Conservation (phyloP, 2,329 filamentous ascomycete genomes). For the Nothophaeocryptopus gaeumannii region DNA sequence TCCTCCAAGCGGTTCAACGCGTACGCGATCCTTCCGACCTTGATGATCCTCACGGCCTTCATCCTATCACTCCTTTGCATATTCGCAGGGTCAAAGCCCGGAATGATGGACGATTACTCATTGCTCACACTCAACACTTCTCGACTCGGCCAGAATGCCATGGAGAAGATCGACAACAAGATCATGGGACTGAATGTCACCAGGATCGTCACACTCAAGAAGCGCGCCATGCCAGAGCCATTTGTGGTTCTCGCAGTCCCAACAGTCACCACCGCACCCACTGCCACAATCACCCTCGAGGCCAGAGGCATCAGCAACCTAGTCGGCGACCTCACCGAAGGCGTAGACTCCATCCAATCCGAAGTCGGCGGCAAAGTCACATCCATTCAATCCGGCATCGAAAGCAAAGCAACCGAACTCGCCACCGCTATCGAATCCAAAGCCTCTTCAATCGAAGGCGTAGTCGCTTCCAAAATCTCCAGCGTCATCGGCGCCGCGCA, state of each 20-base stretch:
- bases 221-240: conserved; percentile 17
- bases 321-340: conserved; percentile 26
- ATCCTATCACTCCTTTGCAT: conserved; percentile 59
- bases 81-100: conserved; percentile 58
- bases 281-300: conserved; percentile 23
- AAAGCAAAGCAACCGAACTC: conserved; percentile 23
- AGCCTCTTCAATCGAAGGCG: conserved; percentile 18
- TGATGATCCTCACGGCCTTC: conserved; percentile 53
- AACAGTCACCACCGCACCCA: conserved; percentile 12
- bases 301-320: conserved; percentile 27
- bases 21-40: conserved; percentile 25
- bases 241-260: conserved; percentile 9
- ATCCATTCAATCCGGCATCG: conserved; percentile 23
- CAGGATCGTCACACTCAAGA: conserved; percentile 14
- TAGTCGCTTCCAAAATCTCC: conserved; percentile 22
- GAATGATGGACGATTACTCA: conserved; percentile 56
- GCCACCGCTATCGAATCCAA: conserved; percentile 21
- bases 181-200: conserved; percentile 24
- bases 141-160: conserved; percentile 46
- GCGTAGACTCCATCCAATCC: conserved; percentile 18
- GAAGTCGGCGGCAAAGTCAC: conserved; percentile 22
- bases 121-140: conserved; percentile 61
- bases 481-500: conserved; percentile 33
- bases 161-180: conserved; percentile 31
- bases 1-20: too few species aligned